Conservation (phyloP, 1,284 basidiomycete genomes). For the Farysia itapuensis region DNA sequence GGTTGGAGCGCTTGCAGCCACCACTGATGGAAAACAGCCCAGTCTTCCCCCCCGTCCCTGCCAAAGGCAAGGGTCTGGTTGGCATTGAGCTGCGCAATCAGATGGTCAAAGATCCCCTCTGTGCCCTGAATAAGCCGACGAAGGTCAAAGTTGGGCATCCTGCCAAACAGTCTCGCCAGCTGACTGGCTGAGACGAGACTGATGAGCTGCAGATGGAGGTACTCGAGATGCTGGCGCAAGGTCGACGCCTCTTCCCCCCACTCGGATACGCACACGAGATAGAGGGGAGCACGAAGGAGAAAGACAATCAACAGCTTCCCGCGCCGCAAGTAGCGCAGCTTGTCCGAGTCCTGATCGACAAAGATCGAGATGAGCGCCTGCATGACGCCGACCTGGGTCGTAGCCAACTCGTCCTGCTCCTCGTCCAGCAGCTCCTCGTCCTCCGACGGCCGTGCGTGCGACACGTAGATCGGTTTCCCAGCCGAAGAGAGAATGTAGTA, state of each 20-base stretch:
- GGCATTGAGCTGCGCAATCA: constrained; percentile 40
- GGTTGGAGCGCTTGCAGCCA: constrained; percentile 73
- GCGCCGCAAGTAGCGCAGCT: constrained; percentile 38
- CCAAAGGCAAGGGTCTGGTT: constrained; percentile 4
- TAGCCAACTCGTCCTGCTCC: constrained; percentile 66
- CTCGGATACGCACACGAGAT: constrained; percentile 83
- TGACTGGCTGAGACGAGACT: constrained; percentile 84
- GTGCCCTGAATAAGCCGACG: constrained; percentile 78
- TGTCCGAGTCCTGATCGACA: constrained; percentile 52
- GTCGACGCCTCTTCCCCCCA: constrained; percentile 93
- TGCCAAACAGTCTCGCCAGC: constrained; percentile 79
- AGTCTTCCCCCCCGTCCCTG: constrained; percentile 1
- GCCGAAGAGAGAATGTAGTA: constrained; percentile 50
- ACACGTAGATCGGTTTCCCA: constrained; percentile 51
- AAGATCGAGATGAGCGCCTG: constrained; percentile 83
- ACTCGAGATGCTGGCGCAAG: constrained; percentile 86
- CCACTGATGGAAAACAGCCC: constrained; percentile 67
- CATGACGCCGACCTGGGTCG: constrained; percentile 84
- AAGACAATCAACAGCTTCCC: constrained; percentile 74
- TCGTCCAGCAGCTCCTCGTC: constrained; percentile 38
- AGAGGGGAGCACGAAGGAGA: constrained; percentile 79
- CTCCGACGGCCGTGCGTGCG: constrained; percentile 16
- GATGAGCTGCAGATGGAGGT: constrained; percentile 86
- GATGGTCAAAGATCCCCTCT: constrained; percentile 41
- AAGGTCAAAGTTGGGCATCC: constrained; percentile 87